phyloP scores from a whole-genome alignment of 2,329 filamentous ascomycete genomes.

The Zasmidium angulare region DNA sequence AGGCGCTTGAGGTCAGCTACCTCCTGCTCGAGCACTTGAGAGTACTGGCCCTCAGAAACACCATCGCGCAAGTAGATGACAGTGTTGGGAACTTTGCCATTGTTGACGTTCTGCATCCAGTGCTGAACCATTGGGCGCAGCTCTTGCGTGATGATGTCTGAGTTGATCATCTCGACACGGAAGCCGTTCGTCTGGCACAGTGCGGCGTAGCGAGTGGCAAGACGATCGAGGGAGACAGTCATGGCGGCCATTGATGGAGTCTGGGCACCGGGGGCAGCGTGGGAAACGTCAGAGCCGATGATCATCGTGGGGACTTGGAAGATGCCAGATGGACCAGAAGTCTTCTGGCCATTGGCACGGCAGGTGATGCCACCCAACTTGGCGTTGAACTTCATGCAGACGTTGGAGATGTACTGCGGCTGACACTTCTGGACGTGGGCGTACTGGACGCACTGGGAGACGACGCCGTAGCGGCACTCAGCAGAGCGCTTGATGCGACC shows the following conservation, averaged over 20 bases:
- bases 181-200: constrained; percentile 79
- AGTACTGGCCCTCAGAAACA: constrained; percentile 83
- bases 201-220: constrained; percentile 74
- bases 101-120: constrained; percentile 62
- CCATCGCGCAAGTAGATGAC: constrained; percentile 94
- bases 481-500: constrained; percentile 84
- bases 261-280: constrained; percentile 67
- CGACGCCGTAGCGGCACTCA: constrained; percentile 80
- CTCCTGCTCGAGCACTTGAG: constrained; percentile 76
- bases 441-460: constrained; percentile 78
- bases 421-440: constrained; percentile 68
- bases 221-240: constrained; percentile 73
- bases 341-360: constrained; percentile 43
- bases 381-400: constrained; percentile 94
- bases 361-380: constrained; percentile 85
- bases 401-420: constrained; percentile 87
- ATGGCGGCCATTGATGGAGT: constrained; percentile 80
- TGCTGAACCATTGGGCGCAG: constrained; percentile 56
- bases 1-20: constrained; percentile 66
- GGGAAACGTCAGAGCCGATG: constrained; percentile 88
- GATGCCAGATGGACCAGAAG: constrained; percentile 32
- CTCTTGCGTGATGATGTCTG: constrained; percentile 65
- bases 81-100: constrained; percentile 62
- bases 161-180: constrained; percentile 74
- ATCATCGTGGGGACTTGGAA: constrained; percentile 67